Conservation (phyloP, 1,139 yeast genomes). For the Yamadazyma diddensiae region DNA sequence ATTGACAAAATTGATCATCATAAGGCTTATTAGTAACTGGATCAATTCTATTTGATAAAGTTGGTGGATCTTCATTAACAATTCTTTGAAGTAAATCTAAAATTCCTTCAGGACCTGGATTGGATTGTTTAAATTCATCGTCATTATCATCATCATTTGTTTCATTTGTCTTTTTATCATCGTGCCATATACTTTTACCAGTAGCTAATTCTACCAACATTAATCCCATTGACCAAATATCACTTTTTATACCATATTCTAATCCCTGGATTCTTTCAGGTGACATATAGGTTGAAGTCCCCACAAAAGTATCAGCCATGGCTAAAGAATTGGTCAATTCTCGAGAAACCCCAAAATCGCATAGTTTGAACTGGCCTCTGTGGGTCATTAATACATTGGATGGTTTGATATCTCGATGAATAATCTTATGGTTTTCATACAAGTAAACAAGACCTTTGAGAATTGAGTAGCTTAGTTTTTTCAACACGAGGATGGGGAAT, state of each 20-base stretch:
- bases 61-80: constrained; percentile 90
- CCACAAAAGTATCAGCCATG: constrained; percentile 92
- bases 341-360: constrained; percentile 94
- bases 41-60: constrained; percentile 36
- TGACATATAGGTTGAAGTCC: constrained; percentile 96
- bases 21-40: constrained; percentile 24
- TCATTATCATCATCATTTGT: constrained; percentile 20
- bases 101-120: constrained; percentile 72
- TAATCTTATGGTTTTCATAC: constrained; percentile 78
- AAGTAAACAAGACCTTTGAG: constrained; percentile 78
- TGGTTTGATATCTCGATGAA: constrained; percentile 90
- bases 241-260: constrained; percentile 87
- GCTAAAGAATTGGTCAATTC: constrained; percentile 83
- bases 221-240: constrained; percentile 94
- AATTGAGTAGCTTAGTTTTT: constrained; percentile 74
- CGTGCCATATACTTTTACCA: constrained; percentile 57
- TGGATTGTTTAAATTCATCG: constrained; percentile 3
- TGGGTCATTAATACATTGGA: constrained; percentile 68
- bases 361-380: constrained; percentile 75
- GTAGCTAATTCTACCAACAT: constrained; percentile 86
- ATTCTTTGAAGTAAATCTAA: constrained; percentile 86
- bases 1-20: constrained; percentile 50
- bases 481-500: constrained; percentile 63
- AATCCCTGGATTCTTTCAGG: constrained; percentile 97
- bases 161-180: constrained; percentile 18